Evolutionary conservation across 202 grass and related monocot genomes (phyloP), one percentile per base, ranked within the genome.

Genomic region (Schoenoplectus triqueter): DNA sequence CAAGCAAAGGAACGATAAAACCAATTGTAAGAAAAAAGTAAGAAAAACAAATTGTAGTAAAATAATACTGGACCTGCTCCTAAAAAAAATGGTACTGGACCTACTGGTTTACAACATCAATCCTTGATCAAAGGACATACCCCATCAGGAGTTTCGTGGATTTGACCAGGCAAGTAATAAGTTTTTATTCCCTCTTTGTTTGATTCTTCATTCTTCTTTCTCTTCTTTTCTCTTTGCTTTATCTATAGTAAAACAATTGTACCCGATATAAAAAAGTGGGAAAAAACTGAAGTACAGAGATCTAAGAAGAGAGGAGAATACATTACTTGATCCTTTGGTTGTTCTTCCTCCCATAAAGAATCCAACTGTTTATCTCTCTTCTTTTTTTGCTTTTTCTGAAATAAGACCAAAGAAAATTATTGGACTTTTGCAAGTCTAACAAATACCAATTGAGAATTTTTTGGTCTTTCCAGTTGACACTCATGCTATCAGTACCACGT

Each of bases 71-170:
- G 31, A 31, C 31, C 31, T 31, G 31, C 31, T 31, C 31, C 31
- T 31, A 31, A 31, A 31, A 31, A 31, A 31, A 52, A 8, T 22
- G 19, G 70, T 52, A 61, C n/a, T n/a, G n/a, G n/a, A 1, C 15
- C 55, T 13, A 52, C 50, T 41, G 10, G 22, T 41, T 77, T n/a
- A 77, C 51, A 40, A 20, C 18, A 41, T 57, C n/a, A n/a, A n/a
- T n/a, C n/a, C n/a, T n/a, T n/a, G n/a, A n/a, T 54, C 31, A 42
- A 60, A n/a, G 55, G 7, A 61, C 18, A 13, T 66, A 87, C 85
- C 71, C 82, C 78, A 82, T 87, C 1, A 9, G 68, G 79, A 10
- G 67, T 82, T 60, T 66, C 80, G 60, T 76, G 46, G 48, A 74
- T 67, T 67, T 77, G 80, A 22, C 80, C 46, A 47, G 78, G 79